Percentiles rank a stretch among this genome's conserved stretches.
These are phyloP conservation scores for Salix koriyanagi DNA, from an alignment of 345 rosid species.

Conservation along the genomic window DNA sequence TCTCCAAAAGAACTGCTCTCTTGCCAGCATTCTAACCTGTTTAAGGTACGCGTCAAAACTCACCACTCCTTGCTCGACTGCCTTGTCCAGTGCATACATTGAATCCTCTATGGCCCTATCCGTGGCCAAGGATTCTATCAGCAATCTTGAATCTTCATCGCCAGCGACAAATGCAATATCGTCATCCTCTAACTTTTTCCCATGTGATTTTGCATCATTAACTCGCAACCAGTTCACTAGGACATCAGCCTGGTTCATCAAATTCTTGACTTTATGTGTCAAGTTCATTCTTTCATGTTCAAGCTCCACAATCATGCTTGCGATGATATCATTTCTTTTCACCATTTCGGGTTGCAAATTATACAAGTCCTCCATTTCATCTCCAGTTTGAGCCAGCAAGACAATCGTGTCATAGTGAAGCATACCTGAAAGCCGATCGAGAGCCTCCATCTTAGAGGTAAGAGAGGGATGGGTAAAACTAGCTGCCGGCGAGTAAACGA, in stretches of 20 bases:
- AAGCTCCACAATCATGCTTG: slow-evolving; percentile 26
- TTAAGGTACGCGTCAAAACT: slow-evolving; percentile 43
- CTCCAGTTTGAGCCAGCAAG: slow-evolving; percentile 18
- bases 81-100: slow-evolving; percentile 48
- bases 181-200: slow-evolving; percentile 17
- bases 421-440: slow-evolving; percentile 56
- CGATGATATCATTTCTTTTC: slow-evolving; percentile 9
- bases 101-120: slow-evolving; percentile 60
- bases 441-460: slow-evolving; percentile 51
- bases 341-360: slow-evolving; percentile 34
- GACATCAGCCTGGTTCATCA: slow-evolving; percentile 25
- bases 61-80: slow-evolving; percentile 34
- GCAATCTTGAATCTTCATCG: slow-evolving; percentile 28
- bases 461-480: slow-evolving; percentile 29
- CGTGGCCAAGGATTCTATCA: slow-evolving; percentile 35
- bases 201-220: slow-evolving; percentile 17
- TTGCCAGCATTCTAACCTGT: slow-evolving; percentile 59
- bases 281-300: slow-evolving; percentile 36
- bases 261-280: slow-evolving; percentile 19
- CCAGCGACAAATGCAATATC: slow-evolving; percentile 30
- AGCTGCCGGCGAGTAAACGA: slow-evolving; percentile 10
- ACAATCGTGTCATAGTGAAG: slow-evolving; percentile 47
- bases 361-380: slow-evolving; percentile 41
- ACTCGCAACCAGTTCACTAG: slow-evolving; percentile 42
- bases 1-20: slow-evolving; percentile 54